Conservation (phyloP, 495 filamentous ascomycete species). For the Staphylotrichum longicolle region DNA sequence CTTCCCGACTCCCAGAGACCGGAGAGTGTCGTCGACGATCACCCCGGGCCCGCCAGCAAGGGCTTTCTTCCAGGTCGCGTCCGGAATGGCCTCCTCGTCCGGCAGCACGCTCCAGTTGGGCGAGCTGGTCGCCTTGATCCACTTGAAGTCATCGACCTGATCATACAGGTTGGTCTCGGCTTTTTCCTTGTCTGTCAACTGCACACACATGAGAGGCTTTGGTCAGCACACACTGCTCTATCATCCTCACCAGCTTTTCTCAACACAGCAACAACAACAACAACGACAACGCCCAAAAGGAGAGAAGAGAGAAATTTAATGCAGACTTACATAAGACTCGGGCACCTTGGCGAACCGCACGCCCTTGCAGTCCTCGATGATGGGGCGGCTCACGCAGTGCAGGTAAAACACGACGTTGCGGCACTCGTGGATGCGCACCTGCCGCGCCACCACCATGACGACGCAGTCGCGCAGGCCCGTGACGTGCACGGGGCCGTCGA, state of each 20-base stretch:
- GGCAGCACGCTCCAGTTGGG: constrained; percentile 82
- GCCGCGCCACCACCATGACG: constrained; percentile 71
- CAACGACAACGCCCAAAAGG: no score
- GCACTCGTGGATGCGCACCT: constrained; percentile 90
- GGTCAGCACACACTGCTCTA: constrained; percentile 7
- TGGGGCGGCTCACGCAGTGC: constrained; percentile 75
- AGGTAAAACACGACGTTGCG: constrained; percentile 77
- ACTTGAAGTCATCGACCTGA: constrained; percentile 95
- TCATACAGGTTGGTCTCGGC: constrained; percentile 67
- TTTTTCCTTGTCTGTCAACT: constrained; percentile 37
- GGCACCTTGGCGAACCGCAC: constrained; percentile 79
- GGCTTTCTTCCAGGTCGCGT: constrained; percentile 66
- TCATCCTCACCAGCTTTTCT: no score
- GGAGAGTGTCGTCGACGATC: constrained; percentile 67
- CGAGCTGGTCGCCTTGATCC: constrained; percentile 81
- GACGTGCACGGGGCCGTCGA: constrained; percentile 77
- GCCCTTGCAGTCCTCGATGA: constrained; percentile 83
- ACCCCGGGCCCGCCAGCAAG: constrained; percentile 63
- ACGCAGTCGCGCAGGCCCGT: constrained; percentile 71
- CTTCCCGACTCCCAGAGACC: constrained; percentile 49
- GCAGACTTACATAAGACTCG: constrained; percentile 58
- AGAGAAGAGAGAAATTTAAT: not conserved
- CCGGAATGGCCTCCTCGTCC: constrained; percentile 56
- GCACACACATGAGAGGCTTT: not conserved
- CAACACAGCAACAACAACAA: no score